Percentiles rank a stretch among this genome's conserved stretches.
These are phyloP conservation scores for Alternaria incomplexa DNA, from an alignment of 2,329 filamentous ascomycete species.

Conservation along the genomic window DNA sequence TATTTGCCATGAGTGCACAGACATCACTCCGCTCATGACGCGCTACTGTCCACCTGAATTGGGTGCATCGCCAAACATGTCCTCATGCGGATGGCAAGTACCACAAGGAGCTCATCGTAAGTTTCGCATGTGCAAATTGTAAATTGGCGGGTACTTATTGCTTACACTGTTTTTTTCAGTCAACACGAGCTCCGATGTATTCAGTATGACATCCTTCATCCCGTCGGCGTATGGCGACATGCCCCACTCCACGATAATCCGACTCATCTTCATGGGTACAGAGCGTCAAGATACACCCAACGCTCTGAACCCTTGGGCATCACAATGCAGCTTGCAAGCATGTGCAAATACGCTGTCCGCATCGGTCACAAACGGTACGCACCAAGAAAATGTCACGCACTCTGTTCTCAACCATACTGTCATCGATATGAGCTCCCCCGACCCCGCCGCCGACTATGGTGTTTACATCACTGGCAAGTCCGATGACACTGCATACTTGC, in stretches of 20 bases:
- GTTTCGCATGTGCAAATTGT: background rate
- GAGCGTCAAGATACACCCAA: constrained; percentile 12
- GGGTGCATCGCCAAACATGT: constrained; percentile 9
- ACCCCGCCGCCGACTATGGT: constrained; percentile 11
- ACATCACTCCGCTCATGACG: constrained; percentile 14
- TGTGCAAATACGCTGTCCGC: constrained; percentile 17
- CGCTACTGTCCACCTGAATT: constrained; percentile 17
- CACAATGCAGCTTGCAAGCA: constrained; percentile 17
- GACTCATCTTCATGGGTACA: constrained; percentile 20
- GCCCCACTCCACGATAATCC: constrained; percentile 19
- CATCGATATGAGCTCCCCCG: constrained; percentile 16
- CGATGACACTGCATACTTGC: constrained; percentile 7
- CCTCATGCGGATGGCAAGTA: constrained; percentile 17
- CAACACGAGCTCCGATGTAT: constrained; percentile 22
- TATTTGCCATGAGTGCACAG: constrained; percentile 17
- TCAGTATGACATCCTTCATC: constrained; percentile 24
- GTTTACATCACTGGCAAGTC: constrained; percentile 10
- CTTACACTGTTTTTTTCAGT: background rate
- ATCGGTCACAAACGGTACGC: constrained; percentile 17
- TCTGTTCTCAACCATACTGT: constrained; percentile 14
- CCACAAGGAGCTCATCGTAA: constrained; percentile 11
- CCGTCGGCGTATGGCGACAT: constrained; percentile 21
- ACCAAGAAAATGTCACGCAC: constrained; percentile 17
- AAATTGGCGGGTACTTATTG: background rate
- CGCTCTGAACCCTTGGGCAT: constrained; percentile 15